Evolutionary conservation across 2,329 filamentous ascomycete species (phyloP), one percentile per base, ranked within the genome.

Genomic region (Harringtonia aguacate): DNA sequence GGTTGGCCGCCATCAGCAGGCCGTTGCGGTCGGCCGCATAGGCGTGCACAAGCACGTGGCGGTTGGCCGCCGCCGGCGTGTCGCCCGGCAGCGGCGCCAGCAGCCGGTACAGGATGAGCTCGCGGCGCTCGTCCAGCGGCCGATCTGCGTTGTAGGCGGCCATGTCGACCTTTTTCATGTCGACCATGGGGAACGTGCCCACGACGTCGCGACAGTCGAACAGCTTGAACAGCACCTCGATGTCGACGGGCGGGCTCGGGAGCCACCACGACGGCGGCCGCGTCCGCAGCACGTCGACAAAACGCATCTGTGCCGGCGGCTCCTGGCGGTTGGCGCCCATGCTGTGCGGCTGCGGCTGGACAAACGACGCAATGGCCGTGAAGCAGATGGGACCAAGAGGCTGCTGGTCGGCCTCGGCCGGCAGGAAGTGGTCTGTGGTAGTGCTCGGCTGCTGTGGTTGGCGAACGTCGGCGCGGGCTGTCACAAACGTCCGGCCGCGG

Each of bases 151-250:
- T 77, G 48, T 61, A 71, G 0, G 44, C 56, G 0, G 48, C 49
- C 65, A 77, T 69, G 52, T 75, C 71, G 8, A 76, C 72, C 56
- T 75, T 75, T 53, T 65, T 65, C 68, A 75, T 73, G 39, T 73
- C 66, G 3, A 75, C 58, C 1, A 65, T 58, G 8, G 73, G 73
- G 45, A 75, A 75, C 0, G 55, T 56, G 3, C 69, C 70, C 2
- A 62, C 56, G 3, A 63, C 58, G 14, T 60, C 52, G 35, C 59
- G 53, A 3, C 64, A 52, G 3, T 63, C 65, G 14, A 67, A 61
- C 6, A 57, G 41, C 1, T 55, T 53, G 3, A 64, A 58, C 20
- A 69, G 39, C 5, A 55, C 50, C 17, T 68, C 63, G 36, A 75
- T 59, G 50, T 75, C 72, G 3, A 66, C 52, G 4, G 67, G 64